These are phyloP conservation scores for Hymenoscyphus infarciens DNA, from an alignment of 2,329 filamentous ascomycete species.

Conservation along the genomic window DNA sequence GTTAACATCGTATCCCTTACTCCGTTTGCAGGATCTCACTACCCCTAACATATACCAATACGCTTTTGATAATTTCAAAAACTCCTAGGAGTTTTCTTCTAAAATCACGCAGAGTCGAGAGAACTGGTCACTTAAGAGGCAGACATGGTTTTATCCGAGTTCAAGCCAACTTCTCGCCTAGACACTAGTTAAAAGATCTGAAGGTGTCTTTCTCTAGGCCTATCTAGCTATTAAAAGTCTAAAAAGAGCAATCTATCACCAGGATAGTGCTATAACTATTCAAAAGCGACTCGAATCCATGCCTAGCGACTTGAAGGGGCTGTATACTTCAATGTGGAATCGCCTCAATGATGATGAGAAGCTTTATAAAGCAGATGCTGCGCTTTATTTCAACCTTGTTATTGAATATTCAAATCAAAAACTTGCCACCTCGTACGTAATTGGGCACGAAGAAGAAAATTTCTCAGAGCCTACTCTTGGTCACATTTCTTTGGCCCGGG, in stretches of 20 bases:
- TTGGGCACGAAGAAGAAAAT: not conserved
- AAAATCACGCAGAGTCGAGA: rapidly evolving
- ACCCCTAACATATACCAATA: not conserved
- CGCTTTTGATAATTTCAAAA: not conserved
- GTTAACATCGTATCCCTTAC: not conserved
- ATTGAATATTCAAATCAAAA: not conserved
- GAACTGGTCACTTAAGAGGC: not conserved
- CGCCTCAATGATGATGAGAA: not conserved
- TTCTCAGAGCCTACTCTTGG: not conserved
- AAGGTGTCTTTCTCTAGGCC: not conserved
- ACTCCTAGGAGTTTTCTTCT: not conserved
- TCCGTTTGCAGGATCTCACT: not conserved
- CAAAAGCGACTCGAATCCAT: slow-evolving; percentile 4
- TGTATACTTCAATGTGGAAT: not conserved
- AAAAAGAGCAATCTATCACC: not conserved
- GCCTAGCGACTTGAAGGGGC: slow-evolving; percentile 8
- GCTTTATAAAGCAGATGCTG: not conserved
- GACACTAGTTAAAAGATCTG: not conserved
- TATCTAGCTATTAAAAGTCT: not conserved
- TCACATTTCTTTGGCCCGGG: not conserved
- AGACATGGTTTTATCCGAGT: not conserved
- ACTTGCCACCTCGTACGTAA: not conserved
- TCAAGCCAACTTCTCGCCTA: not conserved
- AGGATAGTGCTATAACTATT: not conserved
- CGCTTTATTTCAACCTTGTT: not conserved